Conservation (phyloP, 148 eudicot species). For the Chenopodium suecicum region DNA sequence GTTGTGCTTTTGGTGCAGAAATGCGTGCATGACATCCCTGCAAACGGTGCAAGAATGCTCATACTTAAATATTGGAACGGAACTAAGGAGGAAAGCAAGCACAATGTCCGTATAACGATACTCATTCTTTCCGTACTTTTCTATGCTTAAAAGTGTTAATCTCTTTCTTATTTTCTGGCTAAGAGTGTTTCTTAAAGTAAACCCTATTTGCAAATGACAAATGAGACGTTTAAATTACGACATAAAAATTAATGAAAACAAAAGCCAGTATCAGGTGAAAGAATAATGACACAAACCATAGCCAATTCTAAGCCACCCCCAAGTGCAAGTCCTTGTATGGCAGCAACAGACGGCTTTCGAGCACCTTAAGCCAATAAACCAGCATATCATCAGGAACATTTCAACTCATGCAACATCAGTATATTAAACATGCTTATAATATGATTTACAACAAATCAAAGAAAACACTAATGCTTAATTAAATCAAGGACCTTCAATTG, state of each 20-base stretch:
- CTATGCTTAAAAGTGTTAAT: neutral
- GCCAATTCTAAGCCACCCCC: slow-evolving; percentile 96
- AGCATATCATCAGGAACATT: neutral
- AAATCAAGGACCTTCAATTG: slow-evolving; percentile 64
- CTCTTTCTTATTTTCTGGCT: neutral
- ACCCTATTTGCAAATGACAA: neutral
- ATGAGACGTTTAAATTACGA: neutral
- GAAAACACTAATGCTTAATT: neutral
- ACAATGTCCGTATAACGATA: too few species aligned
- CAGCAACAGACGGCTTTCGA: slow-evolving; percentile 88
- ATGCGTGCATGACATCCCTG: slow-evolving; percentile 91
- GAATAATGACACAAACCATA: slow-evolving; percentile 51
- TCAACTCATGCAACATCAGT: neutral
- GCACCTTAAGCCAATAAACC: slow-evolving; percentile 42
- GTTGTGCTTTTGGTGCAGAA: slow-evolving; percentile 74
- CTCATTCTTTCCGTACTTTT: neutral
- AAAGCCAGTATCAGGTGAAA: neutral
- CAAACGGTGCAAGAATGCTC: slow-evolving; percentile 23
- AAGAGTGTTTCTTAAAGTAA: neutral
- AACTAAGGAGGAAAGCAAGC: too few species aligned
- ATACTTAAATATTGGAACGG: neutral
- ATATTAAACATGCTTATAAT: neutral
- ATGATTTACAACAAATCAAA: neutral
- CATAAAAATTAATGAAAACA: neutral
- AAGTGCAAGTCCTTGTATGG: slow-evolving; percentile 86